These are phyloP conservation scores for Podospora bellae-mahoneyi DNA, from an alignment of 495 filamentous ascomycete genomes.

Conservation along the genomic window DNA sequence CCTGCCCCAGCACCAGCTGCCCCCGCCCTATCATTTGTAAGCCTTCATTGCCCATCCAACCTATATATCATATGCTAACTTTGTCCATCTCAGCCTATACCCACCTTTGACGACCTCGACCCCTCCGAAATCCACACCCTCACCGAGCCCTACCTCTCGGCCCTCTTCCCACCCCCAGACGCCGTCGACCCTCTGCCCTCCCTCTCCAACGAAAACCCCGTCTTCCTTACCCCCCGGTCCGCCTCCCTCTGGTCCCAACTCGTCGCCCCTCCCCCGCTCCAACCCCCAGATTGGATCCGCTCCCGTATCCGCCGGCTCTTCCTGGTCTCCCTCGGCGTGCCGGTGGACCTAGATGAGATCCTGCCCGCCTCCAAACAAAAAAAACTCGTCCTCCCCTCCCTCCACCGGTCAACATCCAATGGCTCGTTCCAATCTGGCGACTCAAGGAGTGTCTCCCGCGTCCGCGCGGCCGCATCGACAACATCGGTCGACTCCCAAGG, in stretches of 20 bases:
- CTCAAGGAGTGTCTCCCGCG: constrained; percentile 48
- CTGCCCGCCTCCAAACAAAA: constrained; percentile 95
- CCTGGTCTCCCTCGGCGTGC: constrained; percentile 91
- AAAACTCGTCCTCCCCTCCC: constrained; percentile 88
- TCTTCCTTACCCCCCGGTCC: constrained; percentile 68
- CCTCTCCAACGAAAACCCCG: constrained; percentile 49
- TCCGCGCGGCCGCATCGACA: constrained; percentile 55
- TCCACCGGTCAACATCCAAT: constrained; percentile 57
- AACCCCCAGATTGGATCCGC: constrained; percentile 96
- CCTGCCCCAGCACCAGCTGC: constrained; percentile 38
- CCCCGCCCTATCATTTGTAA: constrained; percentile 47
- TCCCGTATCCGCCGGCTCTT: constrained; percentile 94
- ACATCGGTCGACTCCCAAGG: constrained; percentile 55
- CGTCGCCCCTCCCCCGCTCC: constrained; percentile 86
- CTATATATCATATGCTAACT: constrained; percentile 8
- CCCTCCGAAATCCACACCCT: constrained; percentile 49
- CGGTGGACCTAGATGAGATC: constrained; percentile 95
- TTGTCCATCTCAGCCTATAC: constrained; percentile 50
- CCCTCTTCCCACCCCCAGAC: constrained; percentile 56
- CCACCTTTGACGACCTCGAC: constrained; percentile 64
- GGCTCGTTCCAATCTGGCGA: constrained; percentile 47
- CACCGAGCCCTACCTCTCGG: constrained; percentile 52
- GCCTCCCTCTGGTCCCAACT: constrained; percentile 95
- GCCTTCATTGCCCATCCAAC: constrained; percentile 11
- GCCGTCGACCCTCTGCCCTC: constrained; percentile 45